A percentile compares a stretch with the other conserved stretches of the same genome.
Evolutionary conservation across 805 yeast species (phyloP).

Genomic region (Candida patagonica): DNA sequence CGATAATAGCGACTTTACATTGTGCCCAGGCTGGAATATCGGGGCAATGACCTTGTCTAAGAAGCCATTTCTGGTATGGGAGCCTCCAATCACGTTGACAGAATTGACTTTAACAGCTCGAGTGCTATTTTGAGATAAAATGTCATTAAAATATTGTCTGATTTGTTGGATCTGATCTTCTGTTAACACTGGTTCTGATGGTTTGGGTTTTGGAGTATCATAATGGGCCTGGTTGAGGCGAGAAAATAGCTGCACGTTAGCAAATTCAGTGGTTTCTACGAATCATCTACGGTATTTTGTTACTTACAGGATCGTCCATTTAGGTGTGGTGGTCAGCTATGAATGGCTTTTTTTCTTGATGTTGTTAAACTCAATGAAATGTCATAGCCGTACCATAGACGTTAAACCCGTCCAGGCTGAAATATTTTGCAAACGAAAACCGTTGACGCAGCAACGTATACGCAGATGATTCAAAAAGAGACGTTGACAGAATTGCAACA

Average conservation of each 20-base stretch:
- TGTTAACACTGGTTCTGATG: slow-evolving; percentile 1
- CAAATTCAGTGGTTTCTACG: too few species aligned
- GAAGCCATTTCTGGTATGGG: slow-evolving; percentile 19
- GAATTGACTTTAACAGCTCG: slow-evolving; percentile 21
- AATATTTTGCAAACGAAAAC: too few species aligned
- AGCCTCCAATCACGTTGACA: slow-evolving; percentile 26
- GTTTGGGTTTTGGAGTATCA: slow-evolving; percentile 2
- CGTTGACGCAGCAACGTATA: too few species aligned
- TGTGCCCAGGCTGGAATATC: slow-evolving; percentile 21
- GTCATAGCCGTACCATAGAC: too few species aligned
- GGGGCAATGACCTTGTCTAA: slow-evolving; percentile 27
- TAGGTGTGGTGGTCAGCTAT: too few species aligned
- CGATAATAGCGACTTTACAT: slow-evolving; percentile 17
- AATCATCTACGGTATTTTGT: not conserved
- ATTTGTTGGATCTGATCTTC: slow-evolving; percentile 8
- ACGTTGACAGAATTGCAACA: too few species aligned
- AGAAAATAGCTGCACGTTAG: slow-evolving; percentile 10
- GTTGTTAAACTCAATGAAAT: too few species aligned
- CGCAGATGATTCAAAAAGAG: too few species aligned
- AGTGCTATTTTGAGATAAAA: slow-evolving; percentile 20
- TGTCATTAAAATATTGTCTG: slow-evolving; percentile 13
- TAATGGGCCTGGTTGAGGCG: slow-evolving; percentile 14
- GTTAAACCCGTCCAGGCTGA: too few species aligned
- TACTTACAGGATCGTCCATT: not conserved
- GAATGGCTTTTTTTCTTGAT: too few species aligned